Evolutionary conservation across 169 alveolate genomes (phyloP).

Genomic region (Miamiensis avidus): DNA sequence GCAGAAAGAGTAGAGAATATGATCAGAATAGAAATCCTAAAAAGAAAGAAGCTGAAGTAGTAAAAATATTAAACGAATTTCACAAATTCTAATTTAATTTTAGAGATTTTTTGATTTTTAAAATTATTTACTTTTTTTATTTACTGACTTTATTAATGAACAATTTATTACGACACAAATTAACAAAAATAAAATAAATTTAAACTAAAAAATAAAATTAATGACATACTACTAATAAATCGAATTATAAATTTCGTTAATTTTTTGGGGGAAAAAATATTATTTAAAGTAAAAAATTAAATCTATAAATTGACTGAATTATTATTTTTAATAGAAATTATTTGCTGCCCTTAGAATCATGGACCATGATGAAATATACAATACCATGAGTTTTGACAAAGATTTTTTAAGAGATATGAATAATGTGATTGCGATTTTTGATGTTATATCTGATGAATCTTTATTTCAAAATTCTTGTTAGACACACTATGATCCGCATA

Average conservation of each 20-base stretch:
- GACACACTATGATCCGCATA: not conserved
- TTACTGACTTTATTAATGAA: no score
- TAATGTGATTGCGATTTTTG: not conserved
- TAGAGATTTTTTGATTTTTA: no score
- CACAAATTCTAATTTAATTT: no score
- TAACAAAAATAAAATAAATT: no score
- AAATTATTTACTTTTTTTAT: no score
- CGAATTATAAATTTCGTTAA: not conserved
- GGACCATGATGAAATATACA: not conserved
- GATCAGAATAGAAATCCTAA: not conserved
- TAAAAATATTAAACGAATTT: no score
- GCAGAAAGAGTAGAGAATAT: not conserved
- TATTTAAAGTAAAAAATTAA: no score
- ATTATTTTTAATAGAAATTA: not conserved
- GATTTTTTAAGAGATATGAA: not conserved
- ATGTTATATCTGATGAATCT: not conserved
- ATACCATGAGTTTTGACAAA: not conserved
- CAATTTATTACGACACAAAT: no score
- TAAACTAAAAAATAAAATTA: no score
- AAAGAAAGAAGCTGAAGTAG: not conserved
- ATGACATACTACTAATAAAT: no score
- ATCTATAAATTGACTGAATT: not conserved
- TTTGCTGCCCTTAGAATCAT: not conserved
- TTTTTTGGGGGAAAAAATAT: not conserved
- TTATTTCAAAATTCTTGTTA: not conserved